phyloP scores from a whole-genome alignment of 2,329 filamentous ascomycete genomes.

The Beauveria brongniartii region DNA sequence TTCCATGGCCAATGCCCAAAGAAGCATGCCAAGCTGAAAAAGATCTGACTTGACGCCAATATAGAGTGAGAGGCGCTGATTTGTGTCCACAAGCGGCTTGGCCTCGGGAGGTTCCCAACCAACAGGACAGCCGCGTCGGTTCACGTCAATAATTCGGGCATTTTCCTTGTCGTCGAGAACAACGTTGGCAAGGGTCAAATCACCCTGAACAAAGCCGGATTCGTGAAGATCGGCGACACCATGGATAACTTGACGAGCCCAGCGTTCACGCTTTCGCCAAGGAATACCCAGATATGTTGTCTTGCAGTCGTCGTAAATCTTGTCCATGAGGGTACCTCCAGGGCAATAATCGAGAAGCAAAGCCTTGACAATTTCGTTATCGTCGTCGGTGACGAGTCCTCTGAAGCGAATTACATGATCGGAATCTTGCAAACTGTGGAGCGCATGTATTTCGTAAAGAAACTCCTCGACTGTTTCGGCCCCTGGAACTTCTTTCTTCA shows the following conservation, averaged over 20 bases:
- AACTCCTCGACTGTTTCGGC: slow-evolving; percentile 95
- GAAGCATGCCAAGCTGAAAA: slow-evolving; percentile 92
- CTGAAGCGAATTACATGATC: slow-evolving; percentile 77
- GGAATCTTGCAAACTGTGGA: slow-evolving; percentile 68
- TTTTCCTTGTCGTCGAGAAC: slow-evolving; percentile 79
- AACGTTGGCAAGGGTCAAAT: slow-evolving; percentile 96
- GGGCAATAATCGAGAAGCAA: slow-evolving; percentile 83
- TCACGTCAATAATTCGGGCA: slow-evolving; percentile 98
- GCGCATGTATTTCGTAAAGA: slow-evolving; percentile 91
- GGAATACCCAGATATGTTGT: slow-evolving; percentile 45
- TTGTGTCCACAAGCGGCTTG: slow-evolving; percentile 73
- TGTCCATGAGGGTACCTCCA: slow-evolving; percentile 79
- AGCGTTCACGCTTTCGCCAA: slow-evolving; percentile 71
- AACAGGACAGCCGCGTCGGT: slow-evolving; percentile 90
- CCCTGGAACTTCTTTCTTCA: slow-evolving; percentile 97
- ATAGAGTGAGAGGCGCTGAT: slow-evolving; percentile 89
- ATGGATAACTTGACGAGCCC: slow-evolving; percentile 85
- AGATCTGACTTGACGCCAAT: slow-evolving; percentile 97
- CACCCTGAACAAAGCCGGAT: slow-evolving; percentile 91
- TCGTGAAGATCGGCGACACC: slow-evolving; percentile 92
- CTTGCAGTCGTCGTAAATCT: slow-evolving; percentile 72
- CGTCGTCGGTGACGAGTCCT: slow-evolving; percentile 82
- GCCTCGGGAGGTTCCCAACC: slow-evolving; percentile 97
- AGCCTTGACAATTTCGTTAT: slow-evolving; percentile 76
- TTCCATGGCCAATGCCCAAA: slow-evolving; percentile 84